phyloP scores from a whole-genome alignment of 108 stramenopile species.

The Pseudonitzschia multistriata region DNA sequence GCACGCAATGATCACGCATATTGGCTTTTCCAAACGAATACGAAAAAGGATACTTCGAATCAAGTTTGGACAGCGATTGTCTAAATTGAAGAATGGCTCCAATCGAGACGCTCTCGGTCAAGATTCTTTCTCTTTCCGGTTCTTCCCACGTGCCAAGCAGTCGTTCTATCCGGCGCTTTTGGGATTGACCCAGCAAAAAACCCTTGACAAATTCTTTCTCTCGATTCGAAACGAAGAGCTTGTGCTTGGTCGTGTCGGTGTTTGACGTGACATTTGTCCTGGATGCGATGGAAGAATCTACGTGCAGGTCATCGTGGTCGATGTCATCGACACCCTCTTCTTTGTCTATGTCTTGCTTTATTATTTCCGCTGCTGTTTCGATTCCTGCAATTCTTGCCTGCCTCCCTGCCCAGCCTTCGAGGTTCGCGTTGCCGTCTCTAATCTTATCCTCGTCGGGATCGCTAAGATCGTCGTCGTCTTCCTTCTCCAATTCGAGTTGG shows the following conservation, averaged over 20 bases:
- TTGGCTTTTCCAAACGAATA: constrained; percentile 57
- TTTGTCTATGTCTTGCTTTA: background rate
- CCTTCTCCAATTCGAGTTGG: constrained; percentile 5
- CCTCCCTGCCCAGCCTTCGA: background rate
- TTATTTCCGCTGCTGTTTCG: constrained; percentile 3
- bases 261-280: background rate
- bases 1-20: constrained; percentile 55
- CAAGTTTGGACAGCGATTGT: constrained; percentile 36
- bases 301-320: background rate
- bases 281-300: background rate
- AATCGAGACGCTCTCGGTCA: constrained; percentile 2
- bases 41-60: constrained; percentile 54
- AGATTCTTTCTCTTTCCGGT: background rate
- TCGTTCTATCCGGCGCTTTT: constrained; percentile 13
- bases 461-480: background rate
- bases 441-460: background rate
- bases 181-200: constrained; percentile 5
- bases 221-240: background rate
- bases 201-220: constrained; percentile 2
- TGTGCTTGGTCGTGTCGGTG: background rate
- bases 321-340: constrained; percentile 1
- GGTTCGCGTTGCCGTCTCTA: background rate
- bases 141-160: constrained; percentile 16
- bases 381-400: background rate
- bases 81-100: constrained; percentile 19